Conservation (phyloP, 345 rosid genomes). For the Eucalyptus polyanthemos region DNA sequence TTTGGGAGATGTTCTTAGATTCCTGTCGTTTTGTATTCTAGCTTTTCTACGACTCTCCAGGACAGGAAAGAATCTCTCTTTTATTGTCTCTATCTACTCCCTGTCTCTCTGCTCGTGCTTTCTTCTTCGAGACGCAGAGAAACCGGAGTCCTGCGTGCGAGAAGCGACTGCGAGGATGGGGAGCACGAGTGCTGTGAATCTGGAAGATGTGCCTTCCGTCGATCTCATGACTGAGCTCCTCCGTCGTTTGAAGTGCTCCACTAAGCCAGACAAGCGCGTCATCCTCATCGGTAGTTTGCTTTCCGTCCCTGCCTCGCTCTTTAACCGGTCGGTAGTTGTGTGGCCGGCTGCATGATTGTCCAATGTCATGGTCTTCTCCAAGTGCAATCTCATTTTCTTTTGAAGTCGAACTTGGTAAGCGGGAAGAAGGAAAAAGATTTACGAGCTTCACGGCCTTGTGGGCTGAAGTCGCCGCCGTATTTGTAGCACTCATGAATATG, state of each 20-base stretch:
- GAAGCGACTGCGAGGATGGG: background rate
- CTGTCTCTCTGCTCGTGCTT: background rate
- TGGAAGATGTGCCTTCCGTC: conserved; percentile 76
- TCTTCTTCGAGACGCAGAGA: background rate
- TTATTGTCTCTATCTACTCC: background rate
- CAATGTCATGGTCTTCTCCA: background rate
- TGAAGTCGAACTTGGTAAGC: background rate
- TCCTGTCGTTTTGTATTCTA: background rate
- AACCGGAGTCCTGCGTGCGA: background rate
- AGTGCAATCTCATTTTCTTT: background rate
- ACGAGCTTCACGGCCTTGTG: background rate
- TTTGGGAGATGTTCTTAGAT: background rate
- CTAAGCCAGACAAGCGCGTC: conserved; percentile 92
- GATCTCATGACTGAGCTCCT: conserved; percentile 90
- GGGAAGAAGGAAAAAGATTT: background rate
- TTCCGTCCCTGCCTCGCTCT: background rate
- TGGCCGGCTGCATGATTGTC: background rate
- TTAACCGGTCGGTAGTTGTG: background rate
- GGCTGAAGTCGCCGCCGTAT: background rate
- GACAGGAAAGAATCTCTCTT: background rate
- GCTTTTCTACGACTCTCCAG: background rate
- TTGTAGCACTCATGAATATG: background rate
- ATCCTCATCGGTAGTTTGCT: conserved; percentile 55
- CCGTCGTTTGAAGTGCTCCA: conserved; percentile 84
- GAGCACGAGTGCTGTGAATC: conserved; percentile 3